Base-by-base conservation (phyloP, 179 eudicot species). In the Camellia oleifera region DNA sequence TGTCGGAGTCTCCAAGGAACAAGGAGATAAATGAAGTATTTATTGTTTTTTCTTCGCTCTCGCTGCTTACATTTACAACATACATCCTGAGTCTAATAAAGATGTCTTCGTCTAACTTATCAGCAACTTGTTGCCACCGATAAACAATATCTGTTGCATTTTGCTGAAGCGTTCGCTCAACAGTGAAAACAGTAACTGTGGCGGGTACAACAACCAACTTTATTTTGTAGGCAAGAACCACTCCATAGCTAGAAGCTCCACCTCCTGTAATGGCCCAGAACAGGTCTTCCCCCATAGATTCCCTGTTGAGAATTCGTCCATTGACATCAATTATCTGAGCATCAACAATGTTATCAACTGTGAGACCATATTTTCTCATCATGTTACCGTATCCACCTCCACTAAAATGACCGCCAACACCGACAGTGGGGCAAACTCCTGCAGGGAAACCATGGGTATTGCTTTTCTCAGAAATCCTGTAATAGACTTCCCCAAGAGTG, bases 241-340 rank as follows among this genome's bases (percentile, higher is more conserved):
- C 77, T 15, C 18, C 77, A 18, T 5, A 74, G 65, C 77, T 74
- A 14, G 50, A 57, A 7, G 13, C 77, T 57, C 77, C 77, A 11
- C 77, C 77, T 0, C 77, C 77, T 7, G 63, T 74, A 15, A 74
- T 74, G 14, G 77, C 77, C 77, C 77, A 74, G 45, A 74, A 74
- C 77, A 74, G 32, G 13, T 74, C 77, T 18, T 74, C 77, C 18
- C 66, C 77, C 77, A 74, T 54, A 1, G 75, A 10, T 20, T 50
- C 17, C 4, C 75, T 53, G 56, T 71, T 12, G 13, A 71, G 32
- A n/a, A 71, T 6, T 12, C 75, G 32, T 14, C 75, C 75, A 20
- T 71, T 48, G 56, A 71, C 75, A 42, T 71, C 75, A 4, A 71
- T 50, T 48, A 71, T 50, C 40, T 71, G 40, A 0, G 75, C 75